Conservation (phyloP, 805 yeast species). For the Wickerhamiella brachini region DNA sequence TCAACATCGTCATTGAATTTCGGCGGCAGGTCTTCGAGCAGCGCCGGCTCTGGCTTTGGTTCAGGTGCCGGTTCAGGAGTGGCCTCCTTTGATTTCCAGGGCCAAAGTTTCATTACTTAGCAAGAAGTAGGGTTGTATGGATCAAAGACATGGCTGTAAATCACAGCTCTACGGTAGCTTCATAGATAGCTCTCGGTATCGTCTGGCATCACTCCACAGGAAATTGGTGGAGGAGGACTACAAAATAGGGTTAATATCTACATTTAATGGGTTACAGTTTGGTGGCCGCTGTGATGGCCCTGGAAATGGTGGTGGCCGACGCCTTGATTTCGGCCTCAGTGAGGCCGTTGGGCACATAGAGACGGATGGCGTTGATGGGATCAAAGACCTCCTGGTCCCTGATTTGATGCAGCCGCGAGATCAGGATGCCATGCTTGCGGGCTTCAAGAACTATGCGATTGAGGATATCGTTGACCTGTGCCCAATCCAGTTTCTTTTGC, state of each 20-base stretch:
- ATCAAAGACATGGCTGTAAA: neutral
- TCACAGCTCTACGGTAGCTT: too few species aligned
- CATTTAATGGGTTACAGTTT: neutral
- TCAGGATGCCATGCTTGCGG: constrained; percentile 40
- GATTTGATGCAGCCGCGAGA: constrained; percentile 50
- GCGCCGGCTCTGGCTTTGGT: constrained; percentile 4
- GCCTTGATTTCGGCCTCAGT: constrained; percentile 31
- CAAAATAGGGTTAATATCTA: too few species aligned
- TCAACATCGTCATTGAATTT: constrained; percentile 19
- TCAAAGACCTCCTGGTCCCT: constrained; percentile 66
- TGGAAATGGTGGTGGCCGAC: constrained; percentile 28
- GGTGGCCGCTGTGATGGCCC: constrained; percentile 9
- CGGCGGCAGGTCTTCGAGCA: constrained; percentile 23
- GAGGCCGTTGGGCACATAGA: constrained; percentile 37
- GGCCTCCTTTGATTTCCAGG: constrained; percentile 1
- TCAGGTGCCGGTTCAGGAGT: neutral
- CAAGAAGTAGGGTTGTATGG: neutral
- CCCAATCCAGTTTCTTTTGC: constrained; percentile 15
- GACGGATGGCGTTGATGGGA: constrained; percentile 43
- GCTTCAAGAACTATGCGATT: constrained; percentile 52
- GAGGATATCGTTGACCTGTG: constrained; percentile 35
- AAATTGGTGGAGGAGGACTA: too few species aligned
- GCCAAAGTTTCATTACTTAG: constrained; percentile 16
- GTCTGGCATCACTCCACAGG: too few species aligned
- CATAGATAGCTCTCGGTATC: too few species aligned